Conservation (phyloP, 306 rosid species). For the Trifolium repens region DNA sequence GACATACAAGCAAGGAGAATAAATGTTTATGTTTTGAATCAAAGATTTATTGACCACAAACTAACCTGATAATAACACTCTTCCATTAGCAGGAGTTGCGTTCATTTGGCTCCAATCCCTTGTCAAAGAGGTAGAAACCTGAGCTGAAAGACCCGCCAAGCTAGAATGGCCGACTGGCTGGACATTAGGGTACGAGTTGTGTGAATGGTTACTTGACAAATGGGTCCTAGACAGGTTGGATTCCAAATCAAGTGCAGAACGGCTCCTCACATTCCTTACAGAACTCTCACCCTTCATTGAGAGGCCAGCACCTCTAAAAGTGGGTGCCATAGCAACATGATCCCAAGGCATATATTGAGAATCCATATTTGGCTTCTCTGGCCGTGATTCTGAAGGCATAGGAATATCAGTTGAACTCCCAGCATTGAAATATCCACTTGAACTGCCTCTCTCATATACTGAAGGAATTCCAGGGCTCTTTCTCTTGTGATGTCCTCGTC, state of each 20-base stretch:
- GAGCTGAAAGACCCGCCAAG: constrained; percentile 59
- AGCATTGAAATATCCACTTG: constrained; percentile 65
- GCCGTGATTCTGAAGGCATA: constrained; percentile 62
- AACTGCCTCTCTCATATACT: constrained; percentile 72
- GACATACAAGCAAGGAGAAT: constrained; percentile 23
- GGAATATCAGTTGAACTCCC: constrained; percentile 75
- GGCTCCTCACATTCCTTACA: constrained; percentile 83
- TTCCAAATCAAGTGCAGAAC: constrained; percentile 75
- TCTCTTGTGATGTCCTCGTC: constrained; percentile 77
- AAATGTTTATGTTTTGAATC: not conserved
- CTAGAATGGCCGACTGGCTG: constrained; percentile 58
- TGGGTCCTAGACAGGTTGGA: constrained; percentile 67
- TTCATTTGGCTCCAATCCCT: constrained; percentile 77
- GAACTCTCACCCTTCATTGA: constrained; percentile 75
- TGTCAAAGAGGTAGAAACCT: constrained; percentile 51
- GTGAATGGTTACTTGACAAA: constrained; percentile 56
- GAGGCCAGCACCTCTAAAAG: constrained; percentile 67
- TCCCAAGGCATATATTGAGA: constrained; percentile 81
- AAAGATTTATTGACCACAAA: constrained; percentile 23
- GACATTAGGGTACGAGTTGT: constrained; percentile 50
- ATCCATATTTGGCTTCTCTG: constrained; percentile 67
- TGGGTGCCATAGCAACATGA: constrained; percentile 56
- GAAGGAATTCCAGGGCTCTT: constrained; percentile 85
- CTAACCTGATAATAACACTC: constrained; percentile 61
- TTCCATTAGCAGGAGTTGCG: constrained; percentile 59